phyloP scores from a whole-genome alignment of 441 rosid genomes.

The Populus hybrid region DNA sequence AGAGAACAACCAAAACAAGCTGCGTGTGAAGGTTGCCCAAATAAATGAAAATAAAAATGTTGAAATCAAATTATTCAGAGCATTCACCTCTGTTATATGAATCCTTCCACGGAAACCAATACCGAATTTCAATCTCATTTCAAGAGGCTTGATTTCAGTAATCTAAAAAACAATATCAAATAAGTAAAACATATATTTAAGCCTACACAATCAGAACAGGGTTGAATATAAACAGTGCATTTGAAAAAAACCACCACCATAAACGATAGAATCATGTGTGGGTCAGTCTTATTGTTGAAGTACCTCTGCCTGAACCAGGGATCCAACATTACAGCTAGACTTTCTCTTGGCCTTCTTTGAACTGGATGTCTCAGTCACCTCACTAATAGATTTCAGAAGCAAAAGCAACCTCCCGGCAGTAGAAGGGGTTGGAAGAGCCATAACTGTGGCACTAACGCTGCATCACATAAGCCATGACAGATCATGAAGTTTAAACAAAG shows the following conservation, averaged over 20 bases:
- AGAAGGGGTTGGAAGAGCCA: constrained; percentile 63
- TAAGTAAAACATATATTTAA: not conserved
- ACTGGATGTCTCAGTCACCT: constrained; percentile 61
- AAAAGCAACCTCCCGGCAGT: constrained; percentile 83
- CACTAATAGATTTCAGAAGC: constrained; percentile 69
- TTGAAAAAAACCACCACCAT: not conserved
- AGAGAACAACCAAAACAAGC: constrained; percentile 11
- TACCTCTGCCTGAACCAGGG: constrained; percentile 92
- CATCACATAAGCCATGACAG: constrained; percentile 19
- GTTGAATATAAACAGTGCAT: not conserved
- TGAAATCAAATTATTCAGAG: constrained; percentile 8
- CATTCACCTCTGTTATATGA: constrained; percentile 87
- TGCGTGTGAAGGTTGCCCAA: not conserved
- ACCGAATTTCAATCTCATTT: constrained; percentile 84
- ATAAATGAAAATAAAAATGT: constrained; percentile 13
- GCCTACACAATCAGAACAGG: not conserved
- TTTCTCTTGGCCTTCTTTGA: constrained; percentile 84
- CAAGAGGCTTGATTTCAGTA: constrained; percentile 85
- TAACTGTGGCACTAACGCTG: constrained; percentile 78
- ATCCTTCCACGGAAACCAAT: constrained; percentile 76
- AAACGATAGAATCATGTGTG: not conserved
- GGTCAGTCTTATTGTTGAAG: constrained; percentile 13
- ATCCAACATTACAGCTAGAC: constrained; percentile 67
- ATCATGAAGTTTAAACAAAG: constrained; percentile 5
- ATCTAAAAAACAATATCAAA: constrained; percentile 46